Evolutionary conservation across 108 stramenopile genomes (phyloP).

Genomic region (Discostella stelligeroides): DNA sequence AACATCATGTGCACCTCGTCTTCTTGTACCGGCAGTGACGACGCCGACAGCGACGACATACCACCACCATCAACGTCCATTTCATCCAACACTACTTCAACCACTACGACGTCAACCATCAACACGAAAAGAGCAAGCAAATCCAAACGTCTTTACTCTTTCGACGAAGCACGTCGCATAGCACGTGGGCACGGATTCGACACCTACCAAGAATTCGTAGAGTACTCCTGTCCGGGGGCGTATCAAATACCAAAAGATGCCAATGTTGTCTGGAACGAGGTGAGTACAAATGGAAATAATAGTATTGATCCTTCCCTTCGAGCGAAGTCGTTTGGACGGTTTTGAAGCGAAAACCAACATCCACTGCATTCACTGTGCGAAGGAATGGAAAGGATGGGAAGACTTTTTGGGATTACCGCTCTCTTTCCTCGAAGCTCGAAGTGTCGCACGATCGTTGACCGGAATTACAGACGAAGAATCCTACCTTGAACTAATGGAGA

Average conservation of each 20-base stretch:
- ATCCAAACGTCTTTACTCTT: slow-evolving; percentile 51
- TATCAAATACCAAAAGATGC: slow-evolving; percentile 80
- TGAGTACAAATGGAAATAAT: not conserved
- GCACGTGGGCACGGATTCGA: slow-evolving; percentile 71
- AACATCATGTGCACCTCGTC: no score
- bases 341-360: no score
- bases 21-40: no score
- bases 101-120: not conserved
- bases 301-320: no score
- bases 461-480: slow-evolving; percentile 48
- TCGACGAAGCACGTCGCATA: slow-evolving; percentile 66
- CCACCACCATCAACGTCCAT: no score
- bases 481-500: slow-evolving; percentile 50
- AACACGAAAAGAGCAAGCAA: not conserved
- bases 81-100: not conserved
- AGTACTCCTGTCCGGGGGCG: slow-evolving; percentile 71
- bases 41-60: no score
- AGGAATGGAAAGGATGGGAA: slow-evolving; percentile 73
- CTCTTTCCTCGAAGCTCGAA: slow-evolving; percentile 38
- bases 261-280: slow-evolving; percentile 61
- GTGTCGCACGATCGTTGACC: slow-evolving; percentile 42
- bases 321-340: no score
- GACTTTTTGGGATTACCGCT: slow-evolving; percentile 66
- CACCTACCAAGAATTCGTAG: slow-evolving; percentile 61
- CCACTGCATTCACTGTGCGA: no score